Evolutionary conservation across 1,139 yeast genomes (phyloP).

Genomic region (Candida sanyaensis): DNA sequence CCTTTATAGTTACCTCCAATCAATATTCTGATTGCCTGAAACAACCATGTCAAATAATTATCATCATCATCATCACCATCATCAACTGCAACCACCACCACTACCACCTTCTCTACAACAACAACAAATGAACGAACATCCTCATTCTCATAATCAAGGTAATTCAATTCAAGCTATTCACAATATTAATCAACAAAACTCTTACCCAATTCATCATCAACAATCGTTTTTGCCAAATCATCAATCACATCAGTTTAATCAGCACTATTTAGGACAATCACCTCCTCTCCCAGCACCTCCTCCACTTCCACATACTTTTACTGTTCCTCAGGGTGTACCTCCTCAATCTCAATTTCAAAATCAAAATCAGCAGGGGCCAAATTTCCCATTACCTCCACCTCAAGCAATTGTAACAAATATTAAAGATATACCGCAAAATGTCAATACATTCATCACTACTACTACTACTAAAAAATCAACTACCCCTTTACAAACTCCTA

Average conservation of each 20-base stretch:
- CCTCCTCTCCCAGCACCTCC: not conserved
- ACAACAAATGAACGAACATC: conserved; percentile 1
- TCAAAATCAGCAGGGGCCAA: not conserved
- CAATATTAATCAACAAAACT: not conserved
- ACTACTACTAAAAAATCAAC: not conserved
- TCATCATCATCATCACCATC: not conserved
- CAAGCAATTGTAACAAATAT: not conserved
- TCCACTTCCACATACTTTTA: not conserved
- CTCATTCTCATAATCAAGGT: too few relatives aligned
- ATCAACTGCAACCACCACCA: not conserved
- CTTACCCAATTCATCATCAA: not conserved
- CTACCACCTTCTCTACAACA: conserved; percentile 1
- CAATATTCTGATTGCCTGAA: too few relatives aligned
- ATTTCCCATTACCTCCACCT: conserved; percentile 2
- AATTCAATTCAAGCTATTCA: not conserved
- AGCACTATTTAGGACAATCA: too few relatives aligned
- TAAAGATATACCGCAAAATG: not conserved
- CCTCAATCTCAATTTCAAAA: not conserved
- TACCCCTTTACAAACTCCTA: conserved; percentile 22
- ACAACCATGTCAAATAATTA: not conserved
- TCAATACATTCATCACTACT: not conserved
- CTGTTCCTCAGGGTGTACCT: conserved; percentile 4
- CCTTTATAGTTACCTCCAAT: too few relatives aligned
- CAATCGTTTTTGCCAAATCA: not conserved
- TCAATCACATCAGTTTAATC: not conserved